Evolutionary conservation across 805 yeast species (phyloP).

Genomic region (Starmera caribaea): DNA sequence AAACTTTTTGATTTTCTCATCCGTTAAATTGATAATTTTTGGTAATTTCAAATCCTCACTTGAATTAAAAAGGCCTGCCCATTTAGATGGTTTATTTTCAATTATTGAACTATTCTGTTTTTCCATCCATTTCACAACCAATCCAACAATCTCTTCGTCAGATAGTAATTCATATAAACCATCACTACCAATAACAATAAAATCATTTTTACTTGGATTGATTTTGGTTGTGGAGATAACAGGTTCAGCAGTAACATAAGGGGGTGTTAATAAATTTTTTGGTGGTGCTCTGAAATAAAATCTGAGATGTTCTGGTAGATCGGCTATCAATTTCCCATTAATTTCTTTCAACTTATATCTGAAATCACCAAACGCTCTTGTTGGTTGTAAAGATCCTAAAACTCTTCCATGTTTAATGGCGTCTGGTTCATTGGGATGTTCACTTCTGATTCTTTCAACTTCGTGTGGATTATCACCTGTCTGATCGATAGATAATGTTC

Average conservation of each 20-base stretch:
- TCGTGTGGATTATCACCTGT: constrained; percentile 89
- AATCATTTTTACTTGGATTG: constrained; percentile 63
- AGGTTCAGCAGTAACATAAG: constrained; percentile 96
- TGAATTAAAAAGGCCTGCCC: constrained; percentile 12
- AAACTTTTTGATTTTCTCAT: constrained; percentile 41
- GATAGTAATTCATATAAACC: constrained; percentile 88
- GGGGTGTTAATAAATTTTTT: constrained; percentile 72
- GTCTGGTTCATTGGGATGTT: constrained; percentile 80
- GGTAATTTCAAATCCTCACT: constrained; percentile 42
- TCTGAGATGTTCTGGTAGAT: constrained; percentile 68
- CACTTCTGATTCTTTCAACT: constrained; percentile 69
- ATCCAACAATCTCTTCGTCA: constrained; percentile 85
- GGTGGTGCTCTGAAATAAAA: constrained; percentile 79
- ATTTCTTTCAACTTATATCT: constrained; percentile 72
- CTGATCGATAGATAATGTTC: constrained; percentile 81
- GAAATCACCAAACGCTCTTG: constrained; percentile 96
- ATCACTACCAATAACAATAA: constrained; percentile 87
- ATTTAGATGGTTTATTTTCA: constrained; percentile 8
- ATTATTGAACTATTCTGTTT: constrained; percentile 38
- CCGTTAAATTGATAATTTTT: constrained; percentile 51
- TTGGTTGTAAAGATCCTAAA: constrained; percentile 87
- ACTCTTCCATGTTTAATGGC: constrained; percentile 83
- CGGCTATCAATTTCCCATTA: constrained; percentile 30
- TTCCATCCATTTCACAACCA: constrained; percentile 92
- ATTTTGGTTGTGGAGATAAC: constrained; percentile 77